Percentiles rank a stretch among this genome's conserved stretches.
Conservation (phyloP, 202 grass and related monocot species). For the Setaria italica region DNA sequence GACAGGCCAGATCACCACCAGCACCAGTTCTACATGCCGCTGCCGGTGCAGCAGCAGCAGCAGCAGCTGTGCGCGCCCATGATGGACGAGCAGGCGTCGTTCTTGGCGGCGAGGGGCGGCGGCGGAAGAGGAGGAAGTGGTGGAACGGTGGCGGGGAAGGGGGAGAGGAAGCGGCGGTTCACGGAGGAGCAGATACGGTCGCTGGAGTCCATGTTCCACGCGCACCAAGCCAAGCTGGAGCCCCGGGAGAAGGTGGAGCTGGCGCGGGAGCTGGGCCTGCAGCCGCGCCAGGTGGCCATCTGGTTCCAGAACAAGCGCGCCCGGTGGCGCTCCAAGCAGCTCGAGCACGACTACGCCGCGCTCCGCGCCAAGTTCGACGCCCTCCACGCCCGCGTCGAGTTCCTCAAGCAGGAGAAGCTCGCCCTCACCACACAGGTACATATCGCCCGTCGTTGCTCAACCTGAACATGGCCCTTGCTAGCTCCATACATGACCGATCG, state of each 20-base stretch:
- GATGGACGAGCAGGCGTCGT: slow-evolving; percentile 27
- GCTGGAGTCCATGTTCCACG: slow-evolving; percentile 81
- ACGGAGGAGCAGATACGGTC: slow-evolving; percentile 81
- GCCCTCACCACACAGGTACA: slow-evolving; percentile 61
- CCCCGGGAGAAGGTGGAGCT: slow-evolving; percentile 80
- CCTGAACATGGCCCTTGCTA: too few species aligned
- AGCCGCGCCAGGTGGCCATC: slow-evolving; percentile 83
- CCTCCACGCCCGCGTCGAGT: slow-evolving; percentile 56
- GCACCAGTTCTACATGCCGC: slow-evolving; percentile 44
- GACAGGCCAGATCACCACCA: slow-evolving; percentile 33
- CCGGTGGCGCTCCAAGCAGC: slow-evolving; percentile 82
- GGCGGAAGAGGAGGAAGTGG: neutral
- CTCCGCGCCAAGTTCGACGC: slow-evolving; percentile 65
- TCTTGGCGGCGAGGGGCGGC: slow-evolving; percentile 8
- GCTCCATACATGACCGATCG: neutral
- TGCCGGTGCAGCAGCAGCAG: neutral
- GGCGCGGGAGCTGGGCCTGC: slow-evolving; percentile 73
- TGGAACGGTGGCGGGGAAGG: neutral
- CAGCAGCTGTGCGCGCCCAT: slow-evolving; percentile 44
- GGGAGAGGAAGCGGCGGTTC: slow-evolving; percentile 69
- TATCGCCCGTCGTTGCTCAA: too few species aligned
- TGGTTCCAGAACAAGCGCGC: slow-evolving; percentile 98
- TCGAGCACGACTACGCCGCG: slow-evolving; percentile 71
- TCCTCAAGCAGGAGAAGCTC: slow-evolving; percentile 77
- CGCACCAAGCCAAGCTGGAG: slow-evolving; percentile 79